phyloP scores from a whole-genome alignment of 331 rosid genomes.

The Prunus yedoensis region DNA sequence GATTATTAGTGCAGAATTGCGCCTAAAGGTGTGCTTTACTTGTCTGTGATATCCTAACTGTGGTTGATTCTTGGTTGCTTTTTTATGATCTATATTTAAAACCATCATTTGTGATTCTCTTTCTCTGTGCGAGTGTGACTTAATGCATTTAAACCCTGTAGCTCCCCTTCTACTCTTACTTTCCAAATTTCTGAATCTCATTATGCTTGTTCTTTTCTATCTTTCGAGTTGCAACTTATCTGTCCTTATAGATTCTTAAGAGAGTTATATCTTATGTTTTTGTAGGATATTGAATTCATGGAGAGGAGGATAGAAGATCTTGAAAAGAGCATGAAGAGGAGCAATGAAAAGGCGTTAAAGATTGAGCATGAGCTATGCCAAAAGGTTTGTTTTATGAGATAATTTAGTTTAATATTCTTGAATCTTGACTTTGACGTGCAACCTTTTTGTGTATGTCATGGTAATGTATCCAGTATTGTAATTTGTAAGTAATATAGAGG shows the following conservation, averaged over 20 bases:
- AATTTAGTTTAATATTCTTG: background rate
- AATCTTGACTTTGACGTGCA: background rate
- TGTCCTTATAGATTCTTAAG: background rate
- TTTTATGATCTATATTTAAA: background rate
- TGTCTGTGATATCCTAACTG: background rate
- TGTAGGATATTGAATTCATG: conserved; percentile 86
- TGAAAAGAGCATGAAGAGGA: conserved; percentile 99
- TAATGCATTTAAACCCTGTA: background rate
- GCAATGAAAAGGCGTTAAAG: conserved; percentile 96
- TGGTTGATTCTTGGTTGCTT: background rate
- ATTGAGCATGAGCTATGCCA: conserved; percentile 81
- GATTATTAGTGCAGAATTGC: conserved; percentile 73
- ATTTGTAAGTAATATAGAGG: background rate
- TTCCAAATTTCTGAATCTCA: background rate
- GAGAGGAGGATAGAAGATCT: conserved; percentile 80
- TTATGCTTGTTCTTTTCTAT: background rate
- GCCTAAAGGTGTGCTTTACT: conserved; percentile 66
- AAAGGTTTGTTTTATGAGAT: conserved; percentile 48
- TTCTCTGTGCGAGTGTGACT: background rate
- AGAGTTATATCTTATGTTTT: conserved; percentile 18
- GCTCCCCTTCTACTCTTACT: background rate
- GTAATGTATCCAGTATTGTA: background rate
- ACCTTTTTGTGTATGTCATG: background rate
- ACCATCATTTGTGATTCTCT: background rate
- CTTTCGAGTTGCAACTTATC: background rate